Evolutionary conservation across 2,329 filamentous ascomycete genomes (phyloP).

Genomic region (Hypoxylon sp.): DNA sequence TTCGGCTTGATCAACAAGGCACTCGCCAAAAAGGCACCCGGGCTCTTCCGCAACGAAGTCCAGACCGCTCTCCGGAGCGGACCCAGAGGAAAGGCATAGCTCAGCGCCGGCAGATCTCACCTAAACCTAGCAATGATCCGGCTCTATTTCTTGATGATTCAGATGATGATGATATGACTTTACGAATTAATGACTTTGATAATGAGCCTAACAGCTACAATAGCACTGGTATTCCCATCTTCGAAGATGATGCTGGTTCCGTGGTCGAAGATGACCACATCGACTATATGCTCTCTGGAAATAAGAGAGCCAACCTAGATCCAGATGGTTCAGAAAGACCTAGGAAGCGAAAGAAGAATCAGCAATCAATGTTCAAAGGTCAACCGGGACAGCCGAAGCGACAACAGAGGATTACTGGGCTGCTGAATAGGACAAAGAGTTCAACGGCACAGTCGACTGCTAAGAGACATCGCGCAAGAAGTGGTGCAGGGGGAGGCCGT

Average conservation of each 20-base stretch:
- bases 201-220: slow-evolving; percentile 16
- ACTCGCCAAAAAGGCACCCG: slow-evolving; percentile 54
- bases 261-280: slow-evolving; percentile 67
- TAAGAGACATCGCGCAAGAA: slow-evolving; percentile 14
- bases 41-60: slow-evolving; percentile 51
- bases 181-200: slow-evolving; percentile 38
- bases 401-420: slow-evolving; percentile 53
- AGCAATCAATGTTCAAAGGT: slow-evolving; percentile 54
- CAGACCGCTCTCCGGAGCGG: slow-evolving; percentile 57
- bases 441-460: slow-evolving; percentile 15
- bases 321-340: slow-evolving; percentile 46
- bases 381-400: slow-evolving; percentile 46
- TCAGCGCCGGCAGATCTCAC: slow-evolving; percentile 58
- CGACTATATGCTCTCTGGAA: slow-evolving; percentile 64
- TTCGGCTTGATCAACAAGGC: slow-evolving; percentile 69
- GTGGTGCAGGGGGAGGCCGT: slow-evolving; percentile 12
- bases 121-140: slow-evolving; percentile 50
- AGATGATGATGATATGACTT: slow-evolving; percentile 57
- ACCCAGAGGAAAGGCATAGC: slow-evolving; percentile 65
- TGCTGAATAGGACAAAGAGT: slow-evolving; percentile 46
- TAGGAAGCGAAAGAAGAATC: slow-evolving; percentile 52
- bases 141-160: slow-evolving; percentile 64
- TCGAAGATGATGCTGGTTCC: slow-evolving; percentile 57
- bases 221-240: slow-evolving; percentile 32
- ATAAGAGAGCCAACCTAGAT: slow-evolving; percentile 58